These are phyloP conservation scores for Fraxinus baroniana DNA, from an alignment of 305 asterid species.

Conservation along the genomic window DNA sequence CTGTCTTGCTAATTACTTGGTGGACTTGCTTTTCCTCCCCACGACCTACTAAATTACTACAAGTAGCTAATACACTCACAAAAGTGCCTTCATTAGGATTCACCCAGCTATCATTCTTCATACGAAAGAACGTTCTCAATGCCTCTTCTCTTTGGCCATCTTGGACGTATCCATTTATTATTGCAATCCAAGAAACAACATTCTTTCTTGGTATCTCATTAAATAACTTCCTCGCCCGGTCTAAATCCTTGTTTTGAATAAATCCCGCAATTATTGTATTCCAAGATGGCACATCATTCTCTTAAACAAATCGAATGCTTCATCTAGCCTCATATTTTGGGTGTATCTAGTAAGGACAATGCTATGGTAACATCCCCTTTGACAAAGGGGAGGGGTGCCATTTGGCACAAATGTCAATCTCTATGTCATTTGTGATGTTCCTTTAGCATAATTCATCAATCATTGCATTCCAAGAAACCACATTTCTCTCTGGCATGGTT, in stretches of 20 bases:
- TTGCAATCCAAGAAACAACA: constrained; percentile 57
- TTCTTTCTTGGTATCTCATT: constrained; percentile 46
- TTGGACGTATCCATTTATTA: constrained; percentile 44
- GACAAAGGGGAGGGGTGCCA: no score
- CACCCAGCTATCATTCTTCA: constrained; percentile 38
- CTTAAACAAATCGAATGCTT: constrained; percentile 37
- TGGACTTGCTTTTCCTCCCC: constrained; percentile 50
- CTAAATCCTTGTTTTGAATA: constrained; percentile 40
- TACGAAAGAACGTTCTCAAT: constrained; percentile 32
- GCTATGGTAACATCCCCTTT: no score
- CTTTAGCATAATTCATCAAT: not conserved
- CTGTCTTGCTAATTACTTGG: constrained; percentile 50
- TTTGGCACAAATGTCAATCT: no score
- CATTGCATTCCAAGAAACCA: constrained; percentile 61
- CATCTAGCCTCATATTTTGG: constrained; percentile 32
- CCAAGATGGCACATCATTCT: constrained; percentile 38
- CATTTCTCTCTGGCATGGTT: constrained; percentile 44
- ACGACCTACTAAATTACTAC: constrained; percentile 54
- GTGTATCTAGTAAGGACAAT: constrained; percentile 27
- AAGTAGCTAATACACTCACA: constrained; percentile 55
- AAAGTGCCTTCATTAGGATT: constrained; percentile 56
- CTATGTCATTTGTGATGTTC: no score
- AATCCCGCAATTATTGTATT: constrained; percentile 46
- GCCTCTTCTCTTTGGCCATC: constrained; percentile 52
- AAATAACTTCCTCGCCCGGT: constrained; percentile 38